phyloP scores from a whole-genome alignment of 805 yeast species.

The Saturnispora galanensis region DNA sequence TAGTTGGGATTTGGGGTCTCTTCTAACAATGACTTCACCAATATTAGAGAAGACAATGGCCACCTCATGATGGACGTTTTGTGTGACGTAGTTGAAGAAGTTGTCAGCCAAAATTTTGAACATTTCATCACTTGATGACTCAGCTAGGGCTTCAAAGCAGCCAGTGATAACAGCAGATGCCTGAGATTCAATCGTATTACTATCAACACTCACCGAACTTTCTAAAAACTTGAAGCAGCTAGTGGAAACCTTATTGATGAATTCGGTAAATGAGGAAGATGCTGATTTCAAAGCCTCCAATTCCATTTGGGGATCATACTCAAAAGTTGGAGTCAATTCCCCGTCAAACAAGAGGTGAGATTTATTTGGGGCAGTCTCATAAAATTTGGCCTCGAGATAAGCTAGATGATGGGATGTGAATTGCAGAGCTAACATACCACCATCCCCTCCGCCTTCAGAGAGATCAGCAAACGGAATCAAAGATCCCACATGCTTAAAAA shows the following conservation, averaged over 20 bases:
- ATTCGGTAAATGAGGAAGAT: conserved; percentile 55
- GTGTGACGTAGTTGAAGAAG: conserved; percentile 48
- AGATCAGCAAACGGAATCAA: conserved; percentile 65
- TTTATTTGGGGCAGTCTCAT: conserved; percentile 22
- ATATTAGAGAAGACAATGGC: conserved; percentile 63
- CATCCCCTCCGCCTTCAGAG: conserved; percentile 34
- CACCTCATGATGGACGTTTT: conserved; percentile 48
- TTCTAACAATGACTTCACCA: conserved; percentile 59
- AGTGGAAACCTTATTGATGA: conserved; percentile 46
- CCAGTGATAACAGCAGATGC: conserved; percentile 30
- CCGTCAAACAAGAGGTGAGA: conserved; percentile 15
- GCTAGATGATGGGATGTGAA: conserved; percentile 59
- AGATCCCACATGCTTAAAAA: conserved; percentile 60
- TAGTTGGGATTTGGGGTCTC: conserved; percentile 45
- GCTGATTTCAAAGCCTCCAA: conserved; percentile 59
- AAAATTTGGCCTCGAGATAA: conserved; percentile 37
- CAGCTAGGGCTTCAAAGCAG: conserved; percentile 39
- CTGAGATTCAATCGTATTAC: conserved; percentile 42
- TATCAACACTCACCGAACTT: conserved; percentile 51
- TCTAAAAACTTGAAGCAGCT: conserved; percentile 58
- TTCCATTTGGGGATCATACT: conserved; percentile 37
- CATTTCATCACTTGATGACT: conserved; percentile 50
- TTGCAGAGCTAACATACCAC: conserved; percentile 33
- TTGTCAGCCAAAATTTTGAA: conserved; percentile 36
- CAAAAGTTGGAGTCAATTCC: conserved; percentile 22